Evolutionary conservation across 2,329 filamentous ascomycete species (phyloP).

Genomic region (Metarhizium guizhouense): DNA sequence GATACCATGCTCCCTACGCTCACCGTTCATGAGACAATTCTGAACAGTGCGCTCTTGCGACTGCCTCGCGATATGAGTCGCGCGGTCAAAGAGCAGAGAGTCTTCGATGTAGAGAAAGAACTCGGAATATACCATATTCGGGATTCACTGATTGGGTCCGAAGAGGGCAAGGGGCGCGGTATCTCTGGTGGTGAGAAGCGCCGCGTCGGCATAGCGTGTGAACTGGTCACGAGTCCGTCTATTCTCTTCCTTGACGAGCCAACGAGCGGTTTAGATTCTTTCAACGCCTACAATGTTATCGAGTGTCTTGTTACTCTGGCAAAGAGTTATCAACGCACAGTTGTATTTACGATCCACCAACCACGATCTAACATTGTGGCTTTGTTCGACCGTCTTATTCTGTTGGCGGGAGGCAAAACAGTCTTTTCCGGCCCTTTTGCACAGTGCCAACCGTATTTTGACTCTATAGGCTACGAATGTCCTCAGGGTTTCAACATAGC

Average conservation of each 20-base stretch:
- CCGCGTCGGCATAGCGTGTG: conserved; percentile 92
- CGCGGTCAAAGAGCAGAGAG: conserved; percentile 80
- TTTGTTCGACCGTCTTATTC: conserved; percentile 86
- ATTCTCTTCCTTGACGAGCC: conserved; percentile 97
- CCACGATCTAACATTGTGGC: conserved; percentile 97
- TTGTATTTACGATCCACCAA: conserved; percentile 97
- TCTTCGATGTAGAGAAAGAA: conserved; percentile 89
- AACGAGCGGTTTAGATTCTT: conserved; percentile 91
- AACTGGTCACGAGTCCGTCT: conserved; percentile 92
- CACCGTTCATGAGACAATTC: conserved; percentile 95
- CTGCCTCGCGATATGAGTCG: conserved; percentile 88
- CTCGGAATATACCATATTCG: conserved; percentile 91
- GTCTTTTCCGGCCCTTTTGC: conserved; percentile 91
- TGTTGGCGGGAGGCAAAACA: conserved; percentile 78
- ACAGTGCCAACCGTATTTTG: conserved; percentile 86
- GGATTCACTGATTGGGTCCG: conserved; percentile 90
- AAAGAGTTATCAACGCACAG: conserved; percentile 92
- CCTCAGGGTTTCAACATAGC: conserved; percentile 98
- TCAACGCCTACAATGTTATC: conserved; percentile 96
- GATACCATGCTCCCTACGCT: conserved; percentile 93
- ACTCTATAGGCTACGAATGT: conserved; percentile 83
- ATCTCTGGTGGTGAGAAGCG: conserved; percentile 97
- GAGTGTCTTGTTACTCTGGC: conserved; percentile 92
- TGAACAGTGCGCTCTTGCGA: conserved; percentile 84
- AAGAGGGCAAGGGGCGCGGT: conserved; percentile 86